Evolutionary conservation across 2,329 filamentous ascomycete species (phyloP).

Genomic region (Lojkania enalia): DNA sequence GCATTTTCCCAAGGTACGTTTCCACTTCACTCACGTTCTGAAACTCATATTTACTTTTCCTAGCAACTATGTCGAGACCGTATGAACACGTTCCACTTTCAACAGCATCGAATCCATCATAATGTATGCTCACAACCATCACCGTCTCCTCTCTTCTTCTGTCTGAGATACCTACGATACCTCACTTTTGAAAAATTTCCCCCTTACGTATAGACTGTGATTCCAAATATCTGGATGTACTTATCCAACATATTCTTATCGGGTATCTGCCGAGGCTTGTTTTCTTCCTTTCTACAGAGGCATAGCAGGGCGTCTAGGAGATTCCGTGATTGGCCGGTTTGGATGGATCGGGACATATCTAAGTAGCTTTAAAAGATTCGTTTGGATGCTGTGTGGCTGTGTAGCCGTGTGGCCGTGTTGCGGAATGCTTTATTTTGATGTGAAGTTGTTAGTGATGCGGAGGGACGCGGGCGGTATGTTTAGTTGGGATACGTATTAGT

Average conservation of each 20-base stretch:
- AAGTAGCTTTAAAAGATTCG: no score
- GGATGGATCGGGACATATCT: no score
- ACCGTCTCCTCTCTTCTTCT: background rate
- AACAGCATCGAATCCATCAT: background rate
- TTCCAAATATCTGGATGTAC: background rate
- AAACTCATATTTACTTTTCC: background rate
- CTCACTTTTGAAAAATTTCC: background rate
- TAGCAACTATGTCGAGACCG: conserved; percentile 48
- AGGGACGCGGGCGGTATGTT: no score
- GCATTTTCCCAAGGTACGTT: conserved; percentile 83
- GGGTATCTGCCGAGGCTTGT: background rate
- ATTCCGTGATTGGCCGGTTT: no score
- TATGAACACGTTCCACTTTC: conserved; percentile 14
- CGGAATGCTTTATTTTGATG: no score
- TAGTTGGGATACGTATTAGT: no score
- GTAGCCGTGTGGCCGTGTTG: no score
- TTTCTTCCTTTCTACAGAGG: conserved; percentile 3
- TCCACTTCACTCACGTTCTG: background rate
- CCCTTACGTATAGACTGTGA: background rate
- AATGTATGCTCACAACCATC: no score
- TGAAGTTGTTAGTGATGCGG: no score
- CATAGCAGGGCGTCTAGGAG: conserved; percentile 21
- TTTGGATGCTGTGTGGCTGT: no score
- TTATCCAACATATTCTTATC: conserved; percentile 4
- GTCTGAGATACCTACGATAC: background rate